Evolutionary conservation across 371 early-diverging fungal genomes (phyloP), one percentile per base, ranked within the genome.

Genomic region (Amoeboaphelidium protococcarum): DNA sequence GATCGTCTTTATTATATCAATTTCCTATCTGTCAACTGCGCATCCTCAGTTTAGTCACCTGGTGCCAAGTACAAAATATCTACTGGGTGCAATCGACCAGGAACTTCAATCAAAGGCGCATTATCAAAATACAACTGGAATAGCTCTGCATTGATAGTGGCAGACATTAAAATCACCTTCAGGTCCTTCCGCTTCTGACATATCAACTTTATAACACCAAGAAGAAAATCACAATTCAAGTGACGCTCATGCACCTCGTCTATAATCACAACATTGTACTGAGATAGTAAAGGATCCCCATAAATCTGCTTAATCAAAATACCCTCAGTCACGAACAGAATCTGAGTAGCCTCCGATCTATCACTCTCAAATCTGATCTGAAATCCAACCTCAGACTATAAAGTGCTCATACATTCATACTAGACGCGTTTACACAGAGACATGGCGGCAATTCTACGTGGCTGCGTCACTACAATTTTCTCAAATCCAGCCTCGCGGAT

Each of bases 231-330:
- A 31, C 69, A 62, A 58, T 22, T 26, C 52, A 74, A 58, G 23
- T 81, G 72, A 3, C 80, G 65, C 54, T 80, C 80, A 48, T 80
- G 80, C 0, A 79, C 79, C 58, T 80, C 80, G 53, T 80, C 80
- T 42, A 79, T 71, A 58, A 80, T 65, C n/a, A 80, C 65, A 53
- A 69, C 74, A 31, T 72, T 68, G 23, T 80, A 69, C 12, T 59
- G 66, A 2, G 59, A 50, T 21, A 85, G 60, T 0, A 48, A 48
- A 2, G 80, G 78, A 48, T 84, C 80, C 13, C 69, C 64, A 1
- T 3, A 22, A n/a, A n/a, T n/a, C n/a, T n/a, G n/a, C n/a, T n/a
- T 10, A 37, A 37, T 12, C 40, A 37, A 37, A 37, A 37, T n/a
- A 12, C 40, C 40, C 10, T 10, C n/a, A 12, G 40, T 37, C 40